A percentile compares a stretch with the other conserved stretches of the same genome.
Conservation (phyloP, 163 green algal genomes). For the Scenedesmus sp. region DNA sequence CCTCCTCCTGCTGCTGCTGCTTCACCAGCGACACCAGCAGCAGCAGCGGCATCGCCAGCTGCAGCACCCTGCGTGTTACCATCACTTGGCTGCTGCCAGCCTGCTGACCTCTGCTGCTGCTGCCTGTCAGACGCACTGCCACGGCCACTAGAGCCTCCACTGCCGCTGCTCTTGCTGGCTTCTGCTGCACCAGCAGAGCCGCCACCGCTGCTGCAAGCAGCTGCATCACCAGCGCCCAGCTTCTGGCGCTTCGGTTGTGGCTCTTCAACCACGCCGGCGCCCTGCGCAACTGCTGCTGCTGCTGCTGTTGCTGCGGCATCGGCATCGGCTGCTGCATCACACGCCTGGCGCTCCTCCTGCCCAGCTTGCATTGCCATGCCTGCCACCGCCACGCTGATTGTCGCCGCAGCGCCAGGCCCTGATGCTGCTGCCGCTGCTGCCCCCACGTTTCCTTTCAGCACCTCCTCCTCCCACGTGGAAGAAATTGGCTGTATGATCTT, state of each 20-base stretch:
- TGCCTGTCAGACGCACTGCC: conserved; percentile 15
- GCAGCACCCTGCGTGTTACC: neutral
- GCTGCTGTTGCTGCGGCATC: neutral
- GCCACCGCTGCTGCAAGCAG: neutral
- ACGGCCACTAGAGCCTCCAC: neutral
- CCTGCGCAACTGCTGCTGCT: neutral
- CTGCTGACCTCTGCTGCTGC: neutral
- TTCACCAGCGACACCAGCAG: neutral
- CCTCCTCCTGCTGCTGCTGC: neutral
- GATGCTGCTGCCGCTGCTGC: conserved; percentile 23
- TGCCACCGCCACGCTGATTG: neutral
- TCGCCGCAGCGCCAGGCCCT: neutral
- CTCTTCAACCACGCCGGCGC: neutral
- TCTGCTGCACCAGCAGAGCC: neutral
- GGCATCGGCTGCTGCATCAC: neutral
- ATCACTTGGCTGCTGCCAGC: neutral
- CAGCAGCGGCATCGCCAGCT: neutral
- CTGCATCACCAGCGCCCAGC: neutral
- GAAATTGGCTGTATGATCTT: conserved; percentile 64
- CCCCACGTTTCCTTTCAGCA: neutral
- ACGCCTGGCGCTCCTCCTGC: neutral
- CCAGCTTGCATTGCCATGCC: neutral
- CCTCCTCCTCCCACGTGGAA: conserved; percentile 53
- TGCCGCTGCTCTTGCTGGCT: conserved; percentile 5
- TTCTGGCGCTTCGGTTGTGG: conserved; percentile 9